phyloP scores from a whole-genome alignment of 2,329 filamentous ascomycete species.

The Pyrenophora teres region DNA sequence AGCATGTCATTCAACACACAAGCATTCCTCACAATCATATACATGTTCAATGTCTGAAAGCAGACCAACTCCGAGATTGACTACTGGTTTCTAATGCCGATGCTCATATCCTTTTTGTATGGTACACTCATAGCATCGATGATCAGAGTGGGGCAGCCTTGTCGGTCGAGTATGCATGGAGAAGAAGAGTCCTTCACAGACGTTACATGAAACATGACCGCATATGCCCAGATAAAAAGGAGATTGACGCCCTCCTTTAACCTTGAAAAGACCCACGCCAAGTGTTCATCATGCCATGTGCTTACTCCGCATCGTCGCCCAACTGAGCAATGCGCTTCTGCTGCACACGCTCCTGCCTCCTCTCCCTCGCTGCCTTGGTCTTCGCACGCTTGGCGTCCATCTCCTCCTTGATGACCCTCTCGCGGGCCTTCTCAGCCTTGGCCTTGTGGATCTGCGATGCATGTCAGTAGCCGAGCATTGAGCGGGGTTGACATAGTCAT shows the following conservation, averaged over 20 bases:
- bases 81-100: slow-evolving; percentile 41
- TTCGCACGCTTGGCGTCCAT: slow-evolving; percentile 99
- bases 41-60: slow-evolving; percentile 10
- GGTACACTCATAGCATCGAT: slow-evolving; percentile 46
- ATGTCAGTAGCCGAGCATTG: slow-evolving; percentile 33
- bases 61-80: slow-evolving; percentile 38
- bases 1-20: too few relatives aligned
- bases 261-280: slow-evolving; percentile 50
- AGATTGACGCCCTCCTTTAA: slow-evolving; percentile 47
- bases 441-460: slow-evolving; percentile 90
- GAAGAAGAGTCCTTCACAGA: slow-evolving; percentile 48
- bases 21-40: background rate
- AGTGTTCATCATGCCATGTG: slow-evolving; percentile 45
- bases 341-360: slow-evolving; percentile 88
- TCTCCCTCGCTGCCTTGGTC: slow-evolving; percentile 99
- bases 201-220: slow-evolving; percentile 52
- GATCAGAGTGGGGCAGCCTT: slow-evolving; percentile 40
- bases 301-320: slow-evolving; percentile 65
- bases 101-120: slow-evolving; percentile 42
- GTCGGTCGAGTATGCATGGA: slow-evolving; percentile 44
- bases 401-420: slow-evolving; percentile 96
- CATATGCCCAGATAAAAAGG: slow-evolving; percentile 50
- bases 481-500: slow-evolving; percentile 37
- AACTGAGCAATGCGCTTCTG: slow-evolving; percentile 88
- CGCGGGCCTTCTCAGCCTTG: slow-evolving; percentile 98